Evolutionary conservation across 2,329 filamentous ascomycete species (phyloP), one percentile per base, ranked within the genome.

Genomic region (Fusarium sp.): DNA sequence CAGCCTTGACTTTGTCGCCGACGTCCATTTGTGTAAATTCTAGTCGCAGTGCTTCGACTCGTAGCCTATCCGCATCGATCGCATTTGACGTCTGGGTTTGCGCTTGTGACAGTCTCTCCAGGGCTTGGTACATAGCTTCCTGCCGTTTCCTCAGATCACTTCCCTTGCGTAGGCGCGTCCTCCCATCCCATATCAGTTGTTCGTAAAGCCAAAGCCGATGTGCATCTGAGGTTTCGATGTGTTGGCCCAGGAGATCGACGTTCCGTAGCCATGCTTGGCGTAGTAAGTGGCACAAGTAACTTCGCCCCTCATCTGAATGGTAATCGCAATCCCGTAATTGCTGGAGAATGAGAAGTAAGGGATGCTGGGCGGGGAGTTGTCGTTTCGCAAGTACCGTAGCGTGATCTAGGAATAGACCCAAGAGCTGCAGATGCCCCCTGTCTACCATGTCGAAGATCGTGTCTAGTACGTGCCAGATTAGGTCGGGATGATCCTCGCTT

Each of bases 21-120:
- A 81, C 66, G 30, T 81, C 79, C 79, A 81, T 81, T 51, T 81
- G 79, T 10, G 79, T 81, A 46, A 80, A 81, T 53, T 81, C 79
- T 3, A 81, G 71, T 62, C 74, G 70, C 24, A 81, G 64, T 4
- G 79, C 79, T 49, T 79, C 77, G 14, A 79, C 72, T 32, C 79
- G 72, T 20, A 81, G 51, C 24, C 57, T 68, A 32, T 78, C 75
- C 10, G 76, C 67, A 24, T 71, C 67, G 41, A 65, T 61, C 10
- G 61, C 67, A 13, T 57, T 42, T 7, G 53, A 40, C 6, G 52
- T 57, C 24, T 61, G 49, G 18, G 62, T 55, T 27, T 64, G 67
- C 10, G 67, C 61, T 20, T 59, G 62, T 1, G 66, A 60, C 63
- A 80, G 70, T 20, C 69, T 58, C 32, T 75, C 70, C 14, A 81